Base-by-base conservation (phyloP, 257 asterid species). In the Solanum rostratum region DNA sequence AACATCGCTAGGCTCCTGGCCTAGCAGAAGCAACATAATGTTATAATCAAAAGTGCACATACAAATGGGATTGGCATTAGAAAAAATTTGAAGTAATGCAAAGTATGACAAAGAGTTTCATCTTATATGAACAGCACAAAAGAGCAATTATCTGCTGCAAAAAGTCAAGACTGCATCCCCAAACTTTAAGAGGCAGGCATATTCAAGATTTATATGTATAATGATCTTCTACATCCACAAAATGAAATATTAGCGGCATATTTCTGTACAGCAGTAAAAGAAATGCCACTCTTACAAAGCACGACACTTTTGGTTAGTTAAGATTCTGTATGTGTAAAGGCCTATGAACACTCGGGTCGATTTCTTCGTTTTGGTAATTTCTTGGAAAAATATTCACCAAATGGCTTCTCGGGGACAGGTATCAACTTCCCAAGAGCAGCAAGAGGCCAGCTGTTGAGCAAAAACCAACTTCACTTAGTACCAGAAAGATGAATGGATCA, bases 401-500 rank as follows among this genome's bases (percentile, higher is more conserved):
- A 82, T 12, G 92, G 89, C 73, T 14, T 85, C 49, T 84, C 88
- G 0, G 91, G 92, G 5, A 88, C 92, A 22, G 91, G 91, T 68
- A 90, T 88, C 71, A 88, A 33, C 79, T 90, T 90, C 49, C 90
- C 92, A 71, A 90, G 20, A 7, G 54, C 90, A 43, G 92, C 92
- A 27, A 90, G 92, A 30, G 92, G 92, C 92, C 92, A 90, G 68
- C 92, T 90, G 88, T 39, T 30, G 45, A 79, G 81, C 37, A 49
- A 59, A 79, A 83, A 68, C 16, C 4, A 39, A 66, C 65, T 54
- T 46, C 65, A 55, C 5, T 52, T 50, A 24, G 20, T 41, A 62
- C 10, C 18, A 10, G 68, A 45, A 30, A 33, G 20, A 55, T 46
- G 14, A 37, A 52, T 37, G 43, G 69, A 66, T 53, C 63, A 14